Evolutionary conservation across 2,329 filamentous ascomycete species (phyloP), one percentile per base, ranked within the genome.

Genomic region (Fusarium abutilonis): DNA sequence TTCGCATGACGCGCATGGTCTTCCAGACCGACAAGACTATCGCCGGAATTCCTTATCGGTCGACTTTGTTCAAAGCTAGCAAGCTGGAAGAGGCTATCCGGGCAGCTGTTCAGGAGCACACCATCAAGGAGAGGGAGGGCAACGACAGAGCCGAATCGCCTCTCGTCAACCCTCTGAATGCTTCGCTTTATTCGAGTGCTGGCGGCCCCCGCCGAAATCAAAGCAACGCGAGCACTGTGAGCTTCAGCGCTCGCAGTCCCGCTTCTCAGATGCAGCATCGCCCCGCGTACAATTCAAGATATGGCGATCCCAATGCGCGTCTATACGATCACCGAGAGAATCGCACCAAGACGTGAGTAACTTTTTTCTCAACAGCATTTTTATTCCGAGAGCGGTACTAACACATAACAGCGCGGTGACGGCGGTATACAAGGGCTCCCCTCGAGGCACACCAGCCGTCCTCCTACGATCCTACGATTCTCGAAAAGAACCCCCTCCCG

Each of bases 1-100:
- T 97, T 69, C 91, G 92, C 69, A 89, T 99, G 85, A 99, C 95
- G 29, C 88, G 90, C 70, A 89, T 90, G 75, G 95, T 99, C 2
- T 99, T 99, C 71, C 91, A 98, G 79, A 98, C 95, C 6, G 95
- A 99, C 80, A 99, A 99, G 81, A 98, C 94, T 5, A 91, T 99
- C 68, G 92, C 91, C 31, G 95, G 95, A 10, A 97, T 99, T 56
- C 95, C 95, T 0, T 97, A 96, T 74, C 89, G 93, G 32, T 92
- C 91, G 6, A 99, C 95, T 0, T 79, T 99, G 26, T 99, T 98
- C 85, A 99, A 99, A 78, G 95, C 95, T 10, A 97, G 92, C 36
- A 94, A 92, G 76, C 82, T 99, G 42, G 94, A 99, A 76, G 92
- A 97, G 68, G 94, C 93, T 3, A 98, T 98, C 70, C 88, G 87